Base-by-base conservation (phyloP, 116 monocot genomes). In the Papilionanthe hybrid region DNA sequence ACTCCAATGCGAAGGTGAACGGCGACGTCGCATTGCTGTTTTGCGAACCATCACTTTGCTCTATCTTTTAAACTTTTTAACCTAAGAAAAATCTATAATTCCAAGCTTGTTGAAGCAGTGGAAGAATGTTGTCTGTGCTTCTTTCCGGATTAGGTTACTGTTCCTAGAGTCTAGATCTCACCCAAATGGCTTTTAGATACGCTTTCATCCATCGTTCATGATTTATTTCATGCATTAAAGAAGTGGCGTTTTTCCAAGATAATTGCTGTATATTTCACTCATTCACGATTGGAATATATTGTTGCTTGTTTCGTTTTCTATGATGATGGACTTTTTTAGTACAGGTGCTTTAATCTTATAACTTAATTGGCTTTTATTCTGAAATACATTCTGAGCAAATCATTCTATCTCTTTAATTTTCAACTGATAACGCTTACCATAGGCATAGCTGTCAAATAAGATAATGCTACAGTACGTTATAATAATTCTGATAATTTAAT, bases 1-100 rank as follows among this genome's bases (percentile, higher is more conserved):
- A 30, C 87, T 95, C 74, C 93, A 95, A 25, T 95, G 95, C 76
- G 60, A 87, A 81, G 95, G 95, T 91, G 83, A 60, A 18, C 18
- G 10, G 45, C 9, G 73, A 20, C 18, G 19, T 73, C 15, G 0
- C 69, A 69, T 69, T 69, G 69, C 5, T 32, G 37, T 4, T 69
- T 69, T 69, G 15, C 37, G 1, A 69, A 30, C 37, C 4, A 69
- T 12, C 27, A 69, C 69, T 37, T 69, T 8, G 69, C 29, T 32
- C 15, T 0, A 37, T 15, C 15, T 4, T 17, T 69, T 69, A 15
- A 37, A 69, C 15, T 4, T 17, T 69, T 69, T 32, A 37, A 69
- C 37, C 17, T 32, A 13, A 15, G 5, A 27, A 32, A 30, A 65
- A 65, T 6, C 27, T 65, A 7, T 27, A 22, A 65, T 27, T 65